Evolutionary conservation across 371 early-diverging fungal genomes (phyloP).

Genomic region (Rhizopus microsporus): DNA sequence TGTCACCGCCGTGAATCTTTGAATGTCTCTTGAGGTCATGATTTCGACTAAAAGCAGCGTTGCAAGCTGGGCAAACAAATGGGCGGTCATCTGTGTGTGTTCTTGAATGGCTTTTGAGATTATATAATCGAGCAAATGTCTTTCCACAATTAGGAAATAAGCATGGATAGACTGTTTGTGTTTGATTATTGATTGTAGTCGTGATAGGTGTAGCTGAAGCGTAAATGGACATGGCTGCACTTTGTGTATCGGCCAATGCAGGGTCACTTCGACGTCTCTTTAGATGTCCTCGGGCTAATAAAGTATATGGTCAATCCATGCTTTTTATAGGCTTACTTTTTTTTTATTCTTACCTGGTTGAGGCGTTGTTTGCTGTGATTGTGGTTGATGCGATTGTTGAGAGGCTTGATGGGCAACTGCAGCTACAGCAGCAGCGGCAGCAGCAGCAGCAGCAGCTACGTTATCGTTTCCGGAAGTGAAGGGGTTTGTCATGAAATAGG

Average conservation of each 20-base stretch:
- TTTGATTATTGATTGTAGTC: constrained; percentile 50
- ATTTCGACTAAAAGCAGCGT: constrained; percentile 80
- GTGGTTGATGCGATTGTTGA: constrained; percentile 20
- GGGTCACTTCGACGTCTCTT: constrained; percentile 51
- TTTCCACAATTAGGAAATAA: constrained; percentile 72
- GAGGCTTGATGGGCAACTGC: constrained; percentile 5
- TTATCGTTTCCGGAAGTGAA: constrained; percentile 22
- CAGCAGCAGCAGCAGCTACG: constrained; percentile 29
- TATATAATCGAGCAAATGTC: constrained; percentile 76
- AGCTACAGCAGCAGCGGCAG: constrained; percentile 16
- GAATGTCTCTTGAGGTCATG: constrained; percentile 87
- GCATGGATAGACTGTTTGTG: constrained; percentile 62
- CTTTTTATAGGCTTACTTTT: too few relatives aligned
- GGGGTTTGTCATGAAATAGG: constrained; percentile 28
- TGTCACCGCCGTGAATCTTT: constrained; percentile 84
- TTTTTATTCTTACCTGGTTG: neutral
- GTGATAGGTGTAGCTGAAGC: constrained; percentile 53
- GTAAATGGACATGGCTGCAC: constrained; percentile 51
- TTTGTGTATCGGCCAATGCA: constrained; percentile 49
- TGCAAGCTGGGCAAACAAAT: constrained; percentile 74
- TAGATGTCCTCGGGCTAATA: constrained; percentile 5
- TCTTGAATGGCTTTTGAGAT: constrained; percentile 77
- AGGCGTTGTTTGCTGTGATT: neutral
- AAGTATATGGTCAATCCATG: neutral
- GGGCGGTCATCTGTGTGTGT: constrained; percentile 83